These are phyloP conservation scores for Beauveria medogensis DNA, from an alignment of 2,329 filamentous ascomycete species.

Conservation along the genomic window DNA sequence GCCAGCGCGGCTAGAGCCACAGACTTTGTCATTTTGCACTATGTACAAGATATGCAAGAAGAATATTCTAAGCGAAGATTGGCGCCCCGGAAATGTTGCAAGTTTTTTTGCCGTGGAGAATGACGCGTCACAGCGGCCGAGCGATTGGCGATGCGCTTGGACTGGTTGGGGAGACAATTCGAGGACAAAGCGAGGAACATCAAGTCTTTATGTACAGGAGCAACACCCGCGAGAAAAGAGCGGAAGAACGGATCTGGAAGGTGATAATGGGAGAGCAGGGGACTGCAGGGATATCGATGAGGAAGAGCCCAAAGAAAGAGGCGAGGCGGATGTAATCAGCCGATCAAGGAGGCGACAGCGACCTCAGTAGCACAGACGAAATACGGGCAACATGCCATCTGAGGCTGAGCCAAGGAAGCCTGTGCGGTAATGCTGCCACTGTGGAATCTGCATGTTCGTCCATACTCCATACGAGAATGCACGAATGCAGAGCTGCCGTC, in stretches of 20 bases:
- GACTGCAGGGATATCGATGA: background rate
- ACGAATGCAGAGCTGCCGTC: background rate
- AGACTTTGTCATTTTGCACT: conserved; percentile 3
- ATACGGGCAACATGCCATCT: background rate
- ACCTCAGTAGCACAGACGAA: background rate
- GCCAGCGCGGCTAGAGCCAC: conserved; percentile 28
- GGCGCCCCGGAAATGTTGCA: background rate
- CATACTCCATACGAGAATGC: background rate
- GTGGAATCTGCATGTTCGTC: background rate
- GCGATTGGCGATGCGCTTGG: background rate
- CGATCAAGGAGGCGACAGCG: background rate
- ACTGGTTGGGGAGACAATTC: background rate
- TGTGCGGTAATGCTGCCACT: background rate
- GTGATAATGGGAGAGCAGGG: background rate
- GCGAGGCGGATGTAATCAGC: background rate
- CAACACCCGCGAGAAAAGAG: background rate
- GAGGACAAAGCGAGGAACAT: background rate
- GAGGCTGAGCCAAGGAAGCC: background rate
- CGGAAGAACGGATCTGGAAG: background rate
- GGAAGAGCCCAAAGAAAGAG: background rate
- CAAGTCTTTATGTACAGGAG: background rate
- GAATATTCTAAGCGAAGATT: background rate
- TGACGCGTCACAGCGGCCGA: background rate
- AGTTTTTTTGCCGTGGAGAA: background rate
- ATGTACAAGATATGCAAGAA: background rate